Evolutionary conservation across 441 rosid genomes (phyloP), one percentile per base, ranked within the genome.

Genomic region (Omphalea diandra): DNA sequence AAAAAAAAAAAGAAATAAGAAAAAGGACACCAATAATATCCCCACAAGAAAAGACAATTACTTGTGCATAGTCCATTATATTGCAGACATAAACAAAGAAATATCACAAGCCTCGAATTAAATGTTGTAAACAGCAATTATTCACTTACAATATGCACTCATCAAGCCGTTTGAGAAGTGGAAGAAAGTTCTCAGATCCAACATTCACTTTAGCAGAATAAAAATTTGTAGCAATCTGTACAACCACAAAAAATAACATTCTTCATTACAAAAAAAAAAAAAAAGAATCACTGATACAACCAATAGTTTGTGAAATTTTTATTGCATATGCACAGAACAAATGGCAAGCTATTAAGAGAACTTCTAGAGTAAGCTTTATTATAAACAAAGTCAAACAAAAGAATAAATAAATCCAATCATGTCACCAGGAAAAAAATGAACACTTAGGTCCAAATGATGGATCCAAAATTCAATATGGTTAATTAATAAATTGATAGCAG

Each of bases 91-190:
- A 24, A 15, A 2, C 24, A 22, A 27, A 60, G 33, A 2, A 57
- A 18, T 36, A 49, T n/a, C 52, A 57, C 20, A 60, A 22, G 40
- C 17, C 33, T n/a, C 22, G 67, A 60, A 17, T 12, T 29, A 63
- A n/a, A 63, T 11, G 32, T 33, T 14, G 9, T 38, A 1, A 29
- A 49, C n/a, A n/a, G n/a, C 29, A 68, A 67, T 54, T 15, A 43
- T 77, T 59, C 56, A 84, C 99, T 87, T 81, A 92, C 98, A 85
- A 77, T 83, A 92, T 92, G 87, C 97, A 95, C 64, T 95, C 98
- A 68, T 95, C 99, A 44, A 95, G 89, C 63, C 87, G 89, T 82
- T 90, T 92, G 76, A 95, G 98, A 69, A 95, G 83, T 12, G 93
- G 93, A 72, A 92, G 90, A 83, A 95, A 95, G 80, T 86, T 88